These are phyloP conservation scores for Symbiodinium natans DNA, from an alignment of 73 alveolate genomes.

Conservation along the genomic window DNA sequence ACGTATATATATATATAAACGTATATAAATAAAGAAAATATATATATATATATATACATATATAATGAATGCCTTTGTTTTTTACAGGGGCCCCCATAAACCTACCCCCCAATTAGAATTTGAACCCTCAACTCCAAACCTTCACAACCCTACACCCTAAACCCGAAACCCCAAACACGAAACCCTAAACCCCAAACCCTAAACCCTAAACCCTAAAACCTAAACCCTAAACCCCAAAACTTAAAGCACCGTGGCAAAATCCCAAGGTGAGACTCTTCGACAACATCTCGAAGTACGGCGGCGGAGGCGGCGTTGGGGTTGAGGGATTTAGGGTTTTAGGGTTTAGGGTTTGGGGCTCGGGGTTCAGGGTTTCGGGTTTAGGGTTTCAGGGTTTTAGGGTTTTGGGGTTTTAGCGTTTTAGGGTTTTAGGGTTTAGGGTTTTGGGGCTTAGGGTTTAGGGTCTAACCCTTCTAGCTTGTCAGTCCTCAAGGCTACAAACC, in stretches of 20 bases:
- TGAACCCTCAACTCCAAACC: too few relatives aligned
- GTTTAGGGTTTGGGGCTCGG: not conserved
- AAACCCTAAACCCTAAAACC: not conserved
- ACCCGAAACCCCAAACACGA: too few relatives aligned
- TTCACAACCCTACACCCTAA: too few relatives aligned
- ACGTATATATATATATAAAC: too few relatives aligned
- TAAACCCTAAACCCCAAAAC: not conserved
- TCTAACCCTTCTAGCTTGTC: too few relatives aligned
- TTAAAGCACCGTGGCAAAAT: not conserved
- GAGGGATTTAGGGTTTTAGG: not conserved
- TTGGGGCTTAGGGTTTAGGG: too few relatives aligned
- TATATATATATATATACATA: too few relatives aligned
- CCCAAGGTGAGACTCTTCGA: slow-evolving; percentile 74
- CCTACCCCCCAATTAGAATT: too few relatives aligned
- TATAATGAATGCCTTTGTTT: too few relatives aligned
- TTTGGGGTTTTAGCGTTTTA: not conserved
- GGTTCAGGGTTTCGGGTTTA: not conserved
- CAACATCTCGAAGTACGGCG: slow-evolving; percentile 71
- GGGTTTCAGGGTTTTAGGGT: not conserved
- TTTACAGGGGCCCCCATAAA: too few relatives aligned
- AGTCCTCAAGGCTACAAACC: not conserved
- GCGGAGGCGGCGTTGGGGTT: not conserved
- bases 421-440: not conserved
- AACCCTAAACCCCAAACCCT: too few relatives aligned
- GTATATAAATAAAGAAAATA: too few relatives aligned